Conservation (phyloP, 2,329 filamentous ascomycete genomes). For the Saccharata proteae region DNA sequence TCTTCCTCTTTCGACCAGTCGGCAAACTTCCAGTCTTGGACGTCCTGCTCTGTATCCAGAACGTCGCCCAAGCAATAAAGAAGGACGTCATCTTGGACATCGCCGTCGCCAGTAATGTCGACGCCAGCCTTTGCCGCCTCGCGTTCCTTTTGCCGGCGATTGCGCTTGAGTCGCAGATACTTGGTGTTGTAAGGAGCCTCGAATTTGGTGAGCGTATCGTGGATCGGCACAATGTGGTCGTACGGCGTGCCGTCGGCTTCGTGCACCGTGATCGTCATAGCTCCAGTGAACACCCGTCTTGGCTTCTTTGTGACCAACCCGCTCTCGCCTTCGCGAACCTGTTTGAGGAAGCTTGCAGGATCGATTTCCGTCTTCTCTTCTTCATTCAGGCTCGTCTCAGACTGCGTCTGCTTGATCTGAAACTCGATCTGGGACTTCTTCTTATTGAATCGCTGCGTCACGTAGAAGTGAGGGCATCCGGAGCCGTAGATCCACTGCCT, state of each 20-base stretch:
- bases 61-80: conserved; percentile 90
- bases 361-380: conserved; percentile 38
- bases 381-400: conserved; percentile 16
- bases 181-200: conserved; percentile 99
- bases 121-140: conserved; percentile 50
- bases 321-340: conserved; percentile 54
- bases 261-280: conserved; percentile 96
- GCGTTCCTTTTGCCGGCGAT: conserved; percentile 68
- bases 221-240: conserved; percentile 94
- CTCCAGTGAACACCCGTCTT: conserved; percentile 72
- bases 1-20: conserved; percentile 90
- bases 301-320: conserved; percentile 31
- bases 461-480: conserved; percentile 78
- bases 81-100: conserved; percentile 62
- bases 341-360: conserved; percentile 67
- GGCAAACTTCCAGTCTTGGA: conserved; percentile 67
- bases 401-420: conserved; percentile 66
- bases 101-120: conserved; percentile 46
- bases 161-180: conserved; percentile 92
- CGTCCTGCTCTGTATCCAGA: conserved; percentile 69
- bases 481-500: conserved; percentile 82
- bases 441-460: conserved; percentile 90
- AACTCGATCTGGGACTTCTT: conserved; percentile 93
- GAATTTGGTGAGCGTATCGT: conserved; percentile 71
- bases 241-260: conserved; percentile 97